Percentiles rank a stretch among this genome's conserved stretches.
Conservation (phyloP, 2,329 filamentous ascomycete genomes). For the Alternaria sp. region DNA sequence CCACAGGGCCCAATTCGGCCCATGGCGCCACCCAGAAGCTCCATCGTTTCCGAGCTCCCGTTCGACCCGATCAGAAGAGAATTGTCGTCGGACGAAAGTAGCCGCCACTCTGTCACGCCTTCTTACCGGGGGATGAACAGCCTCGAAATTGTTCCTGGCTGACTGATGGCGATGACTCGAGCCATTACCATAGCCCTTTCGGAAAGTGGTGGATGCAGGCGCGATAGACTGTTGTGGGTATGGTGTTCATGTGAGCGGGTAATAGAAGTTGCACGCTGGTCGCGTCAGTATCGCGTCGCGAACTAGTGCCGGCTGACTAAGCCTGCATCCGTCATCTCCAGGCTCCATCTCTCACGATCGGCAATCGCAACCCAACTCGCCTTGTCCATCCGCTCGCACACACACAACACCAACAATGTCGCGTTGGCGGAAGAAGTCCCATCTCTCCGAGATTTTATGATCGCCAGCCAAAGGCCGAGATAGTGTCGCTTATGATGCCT, state of each 20-base stretch:
- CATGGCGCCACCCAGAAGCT: neutral
- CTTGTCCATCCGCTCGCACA: neutral
- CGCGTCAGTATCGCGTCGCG: neutral
- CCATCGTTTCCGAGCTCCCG: slow-evolving; percentile 1
- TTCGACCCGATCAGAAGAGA: neutral
- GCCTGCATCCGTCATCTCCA: neutral
- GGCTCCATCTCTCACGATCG: neutral
- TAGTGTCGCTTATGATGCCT: neutral
- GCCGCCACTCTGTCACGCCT: neutral
- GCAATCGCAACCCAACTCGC: neutral
- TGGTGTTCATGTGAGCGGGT: neutral
- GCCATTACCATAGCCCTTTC: neutral
- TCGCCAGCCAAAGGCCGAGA: neutral
- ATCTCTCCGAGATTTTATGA: neutral
- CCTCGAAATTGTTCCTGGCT: slow-evolving; percentile 5
- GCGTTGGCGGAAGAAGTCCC: neutral
- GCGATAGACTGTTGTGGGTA: neutral
- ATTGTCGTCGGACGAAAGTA: slow-evolving; percentile 7
- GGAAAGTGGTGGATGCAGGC: neutral
- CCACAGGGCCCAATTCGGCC: neutral
- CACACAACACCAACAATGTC: neutral
- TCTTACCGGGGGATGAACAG: neutral
- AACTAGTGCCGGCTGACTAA: neutral
- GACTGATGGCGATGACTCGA: neutral
- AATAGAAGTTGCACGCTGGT: neutral